Evolutionary conservation across 2,329 filamentous ascomycete genomes (phyloP).

Genomic region (Celoporthe dispersa): DNA sequence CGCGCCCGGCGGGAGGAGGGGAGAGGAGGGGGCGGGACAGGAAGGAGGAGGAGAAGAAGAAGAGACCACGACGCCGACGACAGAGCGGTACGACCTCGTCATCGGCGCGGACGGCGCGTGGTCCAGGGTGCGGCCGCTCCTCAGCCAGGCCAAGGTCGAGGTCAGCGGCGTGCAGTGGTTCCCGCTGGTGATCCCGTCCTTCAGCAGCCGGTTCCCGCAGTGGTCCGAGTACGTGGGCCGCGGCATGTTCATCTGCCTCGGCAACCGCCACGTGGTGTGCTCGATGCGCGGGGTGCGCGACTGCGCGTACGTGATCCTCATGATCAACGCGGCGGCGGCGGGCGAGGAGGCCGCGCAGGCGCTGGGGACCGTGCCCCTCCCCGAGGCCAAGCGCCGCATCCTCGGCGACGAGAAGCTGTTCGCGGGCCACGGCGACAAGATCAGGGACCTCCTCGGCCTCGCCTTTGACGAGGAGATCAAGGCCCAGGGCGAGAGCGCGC

Average conservation of each 20-base stretch:
- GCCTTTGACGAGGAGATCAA: constrained; percentile 36
- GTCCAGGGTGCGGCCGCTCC: constrained; percentile 42
- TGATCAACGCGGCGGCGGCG: constrained; percentile 35
- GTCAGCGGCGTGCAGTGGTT: constrained; percentile 46
- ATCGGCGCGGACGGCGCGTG: constrained; percentile 48
- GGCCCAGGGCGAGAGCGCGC: constrained; percentile 13
- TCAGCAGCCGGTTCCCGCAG: constrained; percentile 42
- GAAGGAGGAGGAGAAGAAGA: constrained; percentile 26
- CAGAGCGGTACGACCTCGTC: constrained; percentile 41
- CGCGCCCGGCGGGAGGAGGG: neutral
- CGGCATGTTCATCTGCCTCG: constrained; percentile 43
- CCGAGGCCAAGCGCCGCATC: constrained; percentile 31
- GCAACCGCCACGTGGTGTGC: constrained; percentile 42
- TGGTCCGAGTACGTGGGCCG: constrained; percentile 45
- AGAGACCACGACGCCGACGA: constrained; percentile 4
- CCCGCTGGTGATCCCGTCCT: constrained; percentile 41
- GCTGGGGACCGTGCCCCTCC: constrained; percentile 25
- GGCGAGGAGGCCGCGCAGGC: constrained; percentile 28
- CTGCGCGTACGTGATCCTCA: constrained; percentile 39
- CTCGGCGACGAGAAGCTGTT: constrained; percentile 34
- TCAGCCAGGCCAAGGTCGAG: constrained; percentile 42
- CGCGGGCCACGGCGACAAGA: constrained; percentile 34
- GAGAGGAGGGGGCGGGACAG: constrained; percentile 16
- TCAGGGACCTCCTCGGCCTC: constrained; percentile 37
- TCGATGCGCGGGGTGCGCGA: constrained; percentile 37